Conservation (phyloP, 2,329 filamentous ascomycete species). For the Podosphaera fusca region DNA sequence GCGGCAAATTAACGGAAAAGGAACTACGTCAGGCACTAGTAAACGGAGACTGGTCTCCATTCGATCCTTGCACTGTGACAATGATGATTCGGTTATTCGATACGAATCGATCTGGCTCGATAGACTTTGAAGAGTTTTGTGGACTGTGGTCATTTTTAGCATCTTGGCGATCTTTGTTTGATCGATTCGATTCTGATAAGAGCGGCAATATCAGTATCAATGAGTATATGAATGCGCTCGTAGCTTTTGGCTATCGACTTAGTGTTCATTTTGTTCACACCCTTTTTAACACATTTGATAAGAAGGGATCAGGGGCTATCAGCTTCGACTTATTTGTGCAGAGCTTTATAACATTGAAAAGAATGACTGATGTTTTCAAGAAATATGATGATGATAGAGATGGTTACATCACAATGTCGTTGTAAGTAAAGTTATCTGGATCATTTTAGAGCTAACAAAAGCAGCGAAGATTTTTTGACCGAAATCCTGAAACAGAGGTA, state of each 20-base stretch:
- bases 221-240: constrained; percentile 76
- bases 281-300: constrained; percentile 77
- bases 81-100: constrained; percentile 99
- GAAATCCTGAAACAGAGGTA: constrained; percentile 15
- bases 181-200: constrained; percentile 76
- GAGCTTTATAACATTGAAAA: constrained; percentile 85
- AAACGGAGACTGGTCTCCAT: constrained; percentile 87
- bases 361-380: constrained; percentile 99
- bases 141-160: constrained; percentile 90
- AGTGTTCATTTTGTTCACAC: constrained; percentile 63
- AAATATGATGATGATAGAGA: constrained; percentile 94
- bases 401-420: constrained; percentile 68
- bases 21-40: constrained; percentile 81
- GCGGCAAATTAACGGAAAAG: constrained; percentile 60
- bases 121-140: constrained; percentile 90
- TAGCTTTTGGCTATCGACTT: constrained; percentile 83
- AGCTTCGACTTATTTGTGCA: constrained; percentile 96
- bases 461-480: constrained; percentile 15
- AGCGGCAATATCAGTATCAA: constrained; percentile 65
- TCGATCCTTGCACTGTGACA: constrained; percentile 78
- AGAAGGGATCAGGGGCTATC: constrained; percentile 44
- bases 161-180: constrained; percentile 83
- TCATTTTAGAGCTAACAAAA: neutral
- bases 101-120: constrained; percentile 65
- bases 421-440: constrained; percentile 18